A percentile compares a stretch with the other conserved stretches of the same genome.
phyloP scores from a whole-genome alignment of 129 eudicot species.

The Flaveria linearis region DNA sequence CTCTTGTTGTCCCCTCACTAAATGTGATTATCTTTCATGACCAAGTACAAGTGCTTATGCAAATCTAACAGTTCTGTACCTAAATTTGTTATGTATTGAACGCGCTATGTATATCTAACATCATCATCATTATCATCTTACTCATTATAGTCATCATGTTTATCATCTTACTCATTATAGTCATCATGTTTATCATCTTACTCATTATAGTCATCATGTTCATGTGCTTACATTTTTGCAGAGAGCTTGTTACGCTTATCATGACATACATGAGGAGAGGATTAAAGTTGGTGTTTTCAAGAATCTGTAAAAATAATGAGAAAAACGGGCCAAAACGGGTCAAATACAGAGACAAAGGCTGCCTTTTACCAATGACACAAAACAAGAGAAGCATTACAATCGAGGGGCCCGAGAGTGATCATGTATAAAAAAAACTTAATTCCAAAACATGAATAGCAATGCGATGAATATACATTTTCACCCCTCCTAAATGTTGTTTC shows the following conservation, averaged over 20 bases:
- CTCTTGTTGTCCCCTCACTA: too few species aligned
- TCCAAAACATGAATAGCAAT: conserved; percentile 8
- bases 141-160: too few species aligned
- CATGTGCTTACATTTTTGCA: conserved; percentile 32
- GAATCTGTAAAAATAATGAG: conserved; percentile 61
- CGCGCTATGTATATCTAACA: background rate
- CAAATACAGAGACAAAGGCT: conserved; percentile 56
- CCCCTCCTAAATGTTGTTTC: conserved; percentile 25
- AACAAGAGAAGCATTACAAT: conserved; percentile 55
- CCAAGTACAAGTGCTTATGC: background rate
- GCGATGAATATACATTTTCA: conserved; percentile 10
- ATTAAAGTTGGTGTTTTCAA: conserved; percentile 49
- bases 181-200: too few species aligned
- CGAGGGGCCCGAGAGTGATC: conserved; percentile 48
- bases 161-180: background rate
- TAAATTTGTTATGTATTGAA: too few species aligned
- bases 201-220: background rate
- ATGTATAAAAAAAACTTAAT: conserved; percentile 42
- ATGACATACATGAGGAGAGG: conserved; percentile 63
- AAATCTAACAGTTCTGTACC: too few species aligned
- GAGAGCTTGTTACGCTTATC: conserved; percentile 70
- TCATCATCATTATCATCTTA: background rate
- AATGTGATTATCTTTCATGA: too few species aligned
- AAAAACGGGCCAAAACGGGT: conserved; percentile 54
- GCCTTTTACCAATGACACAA: conserved; percentile 59